Conservation (phyloP, 1,284 basidiomycete genomes). For the Fomitopsis schrenkii region DNA sequence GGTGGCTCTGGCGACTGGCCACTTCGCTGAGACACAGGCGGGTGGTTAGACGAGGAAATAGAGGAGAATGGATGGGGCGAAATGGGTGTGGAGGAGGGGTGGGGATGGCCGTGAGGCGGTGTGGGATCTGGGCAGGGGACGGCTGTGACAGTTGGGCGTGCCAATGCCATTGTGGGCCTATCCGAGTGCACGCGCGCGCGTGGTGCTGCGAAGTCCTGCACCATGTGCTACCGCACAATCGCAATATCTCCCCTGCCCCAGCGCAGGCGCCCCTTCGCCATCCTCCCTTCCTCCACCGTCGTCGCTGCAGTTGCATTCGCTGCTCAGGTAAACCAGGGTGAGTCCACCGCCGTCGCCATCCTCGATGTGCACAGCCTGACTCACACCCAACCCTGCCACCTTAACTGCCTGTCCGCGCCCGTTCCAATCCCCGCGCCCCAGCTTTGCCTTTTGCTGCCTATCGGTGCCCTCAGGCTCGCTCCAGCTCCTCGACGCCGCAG, state of each 20-base stretch:
- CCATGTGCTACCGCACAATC: conserved; percentile 22
- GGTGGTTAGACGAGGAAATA: background rate
- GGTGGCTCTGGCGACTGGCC: background rate
- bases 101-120: conserved; percentile 1
- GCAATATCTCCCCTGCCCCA: conserved; percentile 20
- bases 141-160: conserved; percentile 1
- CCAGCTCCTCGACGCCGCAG: conserved; percentile 20
- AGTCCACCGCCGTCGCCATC: conserved; percentile 3
- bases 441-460: conserved; percentile 27
- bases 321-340: conserved; percentile 8
- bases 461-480: conserved; percentile 18
- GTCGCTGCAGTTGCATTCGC: conserved; percentile 13
- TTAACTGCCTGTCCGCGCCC: conserved; percentile 15
- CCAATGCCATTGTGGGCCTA: conserved; percentile 10
- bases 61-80: background rate
- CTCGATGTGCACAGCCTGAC: conserved; percentile 3
- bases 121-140: background rate
- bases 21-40: background rate
- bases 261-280: conserved; percentile 19
- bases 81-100: background rate
- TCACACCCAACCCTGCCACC: background rate
- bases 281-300: conserved; percentile 7
- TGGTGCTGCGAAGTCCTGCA: conserved; percentile 20
- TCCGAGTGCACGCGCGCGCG: conserved; percentile 16
- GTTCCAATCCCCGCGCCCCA: conserved; percentile 20